Evolutionary conservation across 495 filamentous ascomycete species (phyloP).

Genomic region (Neurospora discreta): DNA sequence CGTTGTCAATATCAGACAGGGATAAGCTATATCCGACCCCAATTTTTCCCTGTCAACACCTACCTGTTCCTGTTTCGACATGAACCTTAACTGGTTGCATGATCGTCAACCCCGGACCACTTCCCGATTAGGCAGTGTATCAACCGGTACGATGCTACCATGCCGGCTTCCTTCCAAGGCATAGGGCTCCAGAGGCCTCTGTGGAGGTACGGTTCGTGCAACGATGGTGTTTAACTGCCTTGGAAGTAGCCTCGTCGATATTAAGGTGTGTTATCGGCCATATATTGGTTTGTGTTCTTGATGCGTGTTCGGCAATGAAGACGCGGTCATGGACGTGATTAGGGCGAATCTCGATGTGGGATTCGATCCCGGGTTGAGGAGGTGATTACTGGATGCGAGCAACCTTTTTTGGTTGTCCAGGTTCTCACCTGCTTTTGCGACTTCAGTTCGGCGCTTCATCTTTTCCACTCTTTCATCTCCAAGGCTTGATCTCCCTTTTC

Average conservation of each 20-base stretch:
- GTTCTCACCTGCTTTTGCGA: background rate
- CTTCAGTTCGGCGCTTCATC: background rate
- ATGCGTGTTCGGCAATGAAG: background rate
- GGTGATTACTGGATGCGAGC: background rate
- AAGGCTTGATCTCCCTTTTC: background rate
- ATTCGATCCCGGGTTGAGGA: background rate
- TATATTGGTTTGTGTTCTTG: background rate
- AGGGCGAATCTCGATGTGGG: background rate
- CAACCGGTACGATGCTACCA: background rate
- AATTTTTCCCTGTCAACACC: too few relatives aligned
- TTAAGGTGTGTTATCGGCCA: background rate
- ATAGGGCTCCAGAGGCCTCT: background rate
- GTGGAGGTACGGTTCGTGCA: background rate
- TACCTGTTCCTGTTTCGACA: too few relatives aligned
- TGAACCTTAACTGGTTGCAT: background rate
- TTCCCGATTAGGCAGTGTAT: background rate
- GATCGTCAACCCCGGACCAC: background rate
- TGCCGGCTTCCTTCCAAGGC: background rate
- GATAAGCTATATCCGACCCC: background rate
- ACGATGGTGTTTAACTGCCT: conserved; percentile 1
- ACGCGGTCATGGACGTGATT: background rate
- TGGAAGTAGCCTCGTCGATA: conserved; percentile 20
- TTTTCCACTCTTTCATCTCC: background rate
- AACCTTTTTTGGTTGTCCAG: background rate
- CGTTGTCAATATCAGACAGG: background rate